Evolutionary conservation across 306 rosid genomes (phyloP).

Genomic region (Ceratonia siliqua): DNA sequence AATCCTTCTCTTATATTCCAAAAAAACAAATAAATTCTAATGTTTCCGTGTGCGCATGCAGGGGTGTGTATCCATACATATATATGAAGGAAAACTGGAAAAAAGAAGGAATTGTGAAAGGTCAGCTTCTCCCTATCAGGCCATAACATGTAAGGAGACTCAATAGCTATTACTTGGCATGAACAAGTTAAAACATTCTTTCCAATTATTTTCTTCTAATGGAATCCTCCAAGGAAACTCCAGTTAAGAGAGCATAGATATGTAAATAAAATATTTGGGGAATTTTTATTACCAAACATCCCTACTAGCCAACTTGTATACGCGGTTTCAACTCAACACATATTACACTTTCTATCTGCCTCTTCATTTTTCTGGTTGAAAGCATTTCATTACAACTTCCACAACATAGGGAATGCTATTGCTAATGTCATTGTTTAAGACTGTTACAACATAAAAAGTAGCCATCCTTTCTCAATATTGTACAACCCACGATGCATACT

Average conservation of each 20-base stretch:
- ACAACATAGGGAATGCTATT: conserved; percentile 36
- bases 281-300: conserved; percentile 26
- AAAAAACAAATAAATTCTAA: too few relatives aligned
- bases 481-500: conserved; percentile 47
- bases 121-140: too few relatives aligned
- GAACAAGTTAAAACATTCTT: not conserved
- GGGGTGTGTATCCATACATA: too few relatives aligned
- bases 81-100: too few relatives aligned
- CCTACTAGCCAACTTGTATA: conserved; percentile 25
- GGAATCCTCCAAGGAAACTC: not conserved
- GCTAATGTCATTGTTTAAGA: conserved; percentile 34
- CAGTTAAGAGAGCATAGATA: not conserved
- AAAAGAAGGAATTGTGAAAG: too few relatives aligned
- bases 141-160: too few relatives aligned
- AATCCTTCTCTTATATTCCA: too few relatives aligned
- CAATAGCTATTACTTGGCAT: not conserved
- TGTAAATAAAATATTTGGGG: conserved; percentile 6
- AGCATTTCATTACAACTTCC: conserved; percentile 32
- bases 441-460: conserved; percentile 43
- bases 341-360: conserved; percentile 18
- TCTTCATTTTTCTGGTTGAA: conserved; percentile 28
- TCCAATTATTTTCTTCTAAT: not conserved
- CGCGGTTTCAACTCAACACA: conserved; percentile 12
- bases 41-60: too few relatives aligned
- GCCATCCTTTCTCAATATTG: conserved; percentile 26